phyloP scores from a whole-genome alignment of 345 rosid genomes.

The Eucalyptus marginata region DNA sequence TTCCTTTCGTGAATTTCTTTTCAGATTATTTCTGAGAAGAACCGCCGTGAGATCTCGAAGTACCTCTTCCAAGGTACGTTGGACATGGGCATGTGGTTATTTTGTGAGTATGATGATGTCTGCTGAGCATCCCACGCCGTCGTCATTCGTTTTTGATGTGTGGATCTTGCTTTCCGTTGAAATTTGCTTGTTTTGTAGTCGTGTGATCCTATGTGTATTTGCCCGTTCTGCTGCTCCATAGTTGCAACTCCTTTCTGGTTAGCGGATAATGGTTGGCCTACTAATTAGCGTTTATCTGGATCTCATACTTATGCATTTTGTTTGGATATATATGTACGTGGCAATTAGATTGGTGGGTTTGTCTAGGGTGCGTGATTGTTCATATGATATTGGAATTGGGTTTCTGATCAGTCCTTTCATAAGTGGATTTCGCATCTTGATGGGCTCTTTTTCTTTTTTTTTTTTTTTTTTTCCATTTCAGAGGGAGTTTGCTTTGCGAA shows the following conservation, averaged over 20 bases:
- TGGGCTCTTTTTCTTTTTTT: not conserved
- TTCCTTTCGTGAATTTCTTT: not conserved
- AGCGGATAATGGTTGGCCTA: not conserved
- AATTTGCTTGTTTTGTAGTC: not conserved
- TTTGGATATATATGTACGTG: not conserved
- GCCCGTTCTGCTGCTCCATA: not conserved
- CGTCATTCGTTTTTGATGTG: not conserved
- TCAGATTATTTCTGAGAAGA: constrained; percentile 82
- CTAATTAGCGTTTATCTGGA: not conserved
- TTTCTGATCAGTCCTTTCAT: not conserved
- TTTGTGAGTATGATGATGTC: not conserved
- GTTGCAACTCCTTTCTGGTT: not conserved
- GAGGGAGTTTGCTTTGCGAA: constrained; percentile 88
- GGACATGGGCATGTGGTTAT: not conserved
- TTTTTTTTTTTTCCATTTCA: not conserved
- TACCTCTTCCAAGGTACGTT: constrained; percentile 79
- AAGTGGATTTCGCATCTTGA: not conserved
- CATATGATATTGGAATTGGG: not conserved
- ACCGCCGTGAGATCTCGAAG: constrained; percentile 82
- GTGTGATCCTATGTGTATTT: not conserved
- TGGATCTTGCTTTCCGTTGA: not conserved
- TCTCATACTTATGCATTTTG: not conserved
- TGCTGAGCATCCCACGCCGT: not conserved
- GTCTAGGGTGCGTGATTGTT: not conserved
- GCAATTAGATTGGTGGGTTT: not conserved